phyloP scores from a whole-genome alignment of 2,329 filamentous ascomycete species.

The Keithomyces neogunnii region DNA sequence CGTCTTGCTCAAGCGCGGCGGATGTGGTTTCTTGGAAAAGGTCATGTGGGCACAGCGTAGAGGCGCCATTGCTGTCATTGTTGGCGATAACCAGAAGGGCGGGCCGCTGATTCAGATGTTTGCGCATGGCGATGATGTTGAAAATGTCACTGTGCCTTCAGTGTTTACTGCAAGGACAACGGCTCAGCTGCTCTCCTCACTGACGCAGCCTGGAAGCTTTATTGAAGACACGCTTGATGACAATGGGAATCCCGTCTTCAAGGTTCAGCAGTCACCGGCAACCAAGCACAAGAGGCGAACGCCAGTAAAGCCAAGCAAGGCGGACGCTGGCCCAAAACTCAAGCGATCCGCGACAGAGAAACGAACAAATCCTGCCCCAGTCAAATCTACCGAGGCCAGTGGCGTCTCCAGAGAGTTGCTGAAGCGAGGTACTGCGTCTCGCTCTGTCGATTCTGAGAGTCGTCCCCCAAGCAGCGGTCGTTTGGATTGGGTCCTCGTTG shows the following conservation, averaged over 20 bases:
- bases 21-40: constrained; percentile 94
- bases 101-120: constrained; percentile 95
- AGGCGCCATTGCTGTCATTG: constrained; percentile 81
- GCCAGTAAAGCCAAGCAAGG: constrained; percentile 18
- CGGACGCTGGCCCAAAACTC: constrained; percentile 17
- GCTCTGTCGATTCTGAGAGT: constrained; percentile 39
- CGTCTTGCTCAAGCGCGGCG: constrained; percentile 82
- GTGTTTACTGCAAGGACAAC: constrained; percentile 94
- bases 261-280: constrained; percentile 39
- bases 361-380: constrained; percentile 10
- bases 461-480: constrained; percentile 66
- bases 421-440: constrained; percentile 22
- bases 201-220: constrained; percentile 64
- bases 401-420: constrained; percentile 19
- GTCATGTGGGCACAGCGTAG: constrained; percentile 93
- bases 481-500: constrained; percentile 62
- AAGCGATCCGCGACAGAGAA: constrained; percentile 19
- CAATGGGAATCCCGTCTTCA: constrained; percentile 47
- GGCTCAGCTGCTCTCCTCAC: constrained; percentile 80
- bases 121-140: constrained; percentile 81
- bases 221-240: constrained; percentile 52
- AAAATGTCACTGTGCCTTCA: constrained; percentile 87
- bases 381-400: constrained; percentile 11
- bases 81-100: constrained; percentile 86
- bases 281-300: constrained; percentile 21